These are phyloP conservation scores for Phlyctochytrium planicorne DNA, from an alignment of 192 early-diverging fungal genomes.

Conservation along the genomic window DNA sequence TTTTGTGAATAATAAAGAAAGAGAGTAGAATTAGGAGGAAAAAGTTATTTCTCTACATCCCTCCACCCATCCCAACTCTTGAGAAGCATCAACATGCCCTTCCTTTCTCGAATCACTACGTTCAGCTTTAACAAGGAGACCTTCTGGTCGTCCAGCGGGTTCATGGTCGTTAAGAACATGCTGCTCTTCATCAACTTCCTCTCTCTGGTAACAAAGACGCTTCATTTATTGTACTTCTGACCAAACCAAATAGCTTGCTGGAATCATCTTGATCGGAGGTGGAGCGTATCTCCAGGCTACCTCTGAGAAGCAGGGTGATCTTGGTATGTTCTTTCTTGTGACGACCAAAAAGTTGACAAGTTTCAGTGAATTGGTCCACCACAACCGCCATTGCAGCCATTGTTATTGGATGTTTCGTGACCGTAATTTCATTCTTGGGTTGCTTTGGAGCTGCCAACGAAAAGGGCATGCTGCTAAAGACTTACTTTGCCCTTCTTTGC, in stretches of 20 bases:
- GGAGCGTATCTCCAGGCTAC: constrained; percentile 47
- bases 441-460: constrained; percentile 63
- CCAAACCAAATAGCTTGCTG: constrained; percentile 43
- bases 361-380: constrained; percentile 38
- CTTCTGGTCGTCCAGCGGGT: constrained; percentile 44
- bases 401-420: constrained; percentile 50
- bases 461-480: constrained; percentile 61
- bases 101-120: constrained; percentile 44
- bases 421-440: constrained; percentile 54
- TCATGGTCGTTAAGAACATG: constrained; percentile 58
- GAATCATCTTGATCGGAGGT: constrained; percentile 52
- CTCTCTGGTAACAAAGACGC: constrained; percentile 41
- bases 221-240: background rate
- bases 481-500: constrained; percentile 55
- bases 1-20: too few species aligned
- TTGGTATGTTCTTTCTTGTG: background rate
- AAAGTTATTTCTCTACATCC: too few species aligned
- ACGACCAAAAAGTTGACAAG: too few species aligned
- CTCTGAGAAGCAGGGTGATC: constrained; percentile 20
- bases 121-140: constrained; percentile 54
- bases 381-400: constrained; percentile 46
- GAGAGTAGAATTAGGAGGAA: too few species aligned
- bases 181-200: constrained; percentile 58
- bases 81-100: constrained; percentile 46
- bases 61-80: too few species aligned